Percentiles rank a stretch among this genome's conserved stretches.
phyloP scores from a whole-genome alignment of 2,329 filamentous ascomycete species.

The Taxawa tesnikishii region DNA sequence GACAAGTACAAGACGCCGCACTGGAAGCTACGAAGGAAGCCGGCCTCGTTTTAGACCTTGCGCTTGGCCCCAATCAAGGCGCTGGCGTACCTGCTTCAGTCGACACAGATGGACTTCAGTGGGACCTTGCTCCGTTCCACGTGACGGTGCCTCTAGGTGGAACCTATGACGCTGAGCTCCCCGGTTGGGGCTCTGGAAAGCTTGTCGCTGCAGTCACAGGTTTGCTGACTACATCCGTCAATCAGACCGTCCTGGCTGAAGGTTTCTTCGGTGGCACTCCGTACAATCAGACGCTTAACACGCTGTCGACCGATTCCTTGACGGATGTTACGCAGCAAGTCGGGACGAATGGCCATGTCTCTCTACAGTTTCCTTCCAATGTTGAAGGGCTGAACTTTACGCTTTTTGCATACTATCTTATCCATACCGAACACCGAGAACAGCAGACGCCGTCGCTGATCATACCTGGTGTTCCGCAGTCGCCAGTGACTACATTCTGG shows the following conservation, averaged over 20 bases:
- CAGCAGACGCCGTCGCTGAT: conserved; percentile 16
- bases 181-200: conserved; percentile 32
- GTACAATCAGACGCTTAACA: too few species aligned
- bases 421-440: conserved; percentile 16
- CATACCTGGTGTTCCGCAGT: conserved; percentile 12
- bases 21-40: conserved; percentile 22
- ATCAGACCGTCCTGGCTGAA: too few species aligned
- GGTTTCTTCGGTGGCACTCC: too few species aligned
- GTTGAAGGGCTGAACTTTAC: conserved; percentile 11
- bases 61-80: conserved; percentile 35
- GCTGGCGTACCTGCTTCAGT: conserved; percentile 30
- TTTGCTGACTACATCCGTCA: too few species aligned
- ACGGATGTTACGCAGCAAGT: too few species aligned
- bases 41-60: conserved; percentile 32
- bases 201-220: too few species aligned
- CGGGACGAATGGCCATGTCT: conserved; percentile 15
- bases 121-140: conserved; percentile 20
- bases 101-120: conserved; percentile 22
- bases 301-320: too few species aligned
- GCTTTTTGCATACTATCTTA: conserved; percentile 20
- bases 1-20: conserved; percentile 15
- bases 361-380: conserved; percentile 11
- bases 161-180: conserved; percentile 19
- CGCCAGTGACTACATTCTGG: conserved; percentile 11
- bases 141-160: conserved; percentile 17